phyloP scores from a whole-genome alignment of 495 filamentous ascomycete genomes.

The Aspergillus kassunensis region DNA sequence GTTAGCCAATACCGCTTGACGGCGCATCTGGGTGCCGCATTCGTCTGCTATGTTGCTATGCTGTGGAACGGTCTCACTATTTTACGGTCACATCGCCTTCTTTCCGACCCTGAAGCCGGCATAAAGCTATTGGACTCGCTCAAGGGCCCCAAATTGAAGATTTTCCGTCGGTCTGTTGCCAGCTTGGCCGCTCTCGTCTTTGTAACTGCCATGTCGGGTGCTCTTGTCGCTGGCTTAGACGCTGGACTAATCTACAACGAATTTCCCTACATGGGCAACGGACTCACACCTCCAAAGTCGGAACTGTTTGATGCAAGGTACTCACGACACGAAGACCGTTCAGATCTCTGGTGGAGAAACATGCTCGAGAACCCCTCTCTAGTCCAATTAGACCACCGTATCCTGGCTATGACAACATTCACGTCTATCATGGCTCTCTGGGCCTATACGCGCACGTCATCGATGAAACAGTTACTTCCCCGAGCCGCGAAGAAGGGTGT shows the following conservation, averaged over 20 bases:
- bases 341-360: constrained; percentile 93
- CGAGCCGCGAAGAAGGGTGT: constrained; percentile 63
- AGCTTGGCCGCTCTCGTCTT: constrained; percentile 77
- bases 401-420: constrained; percentile 86
- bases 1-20: constrained; percentile 93
- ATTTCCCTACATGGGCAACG: constrained; percentile 90
- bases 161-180: constrained; percentile 69
- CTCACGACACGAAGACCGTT: constrained; percentile 66
- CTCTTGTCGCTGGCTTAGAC: constrained; percentile 88
- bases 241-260: constrained; percentile 98
- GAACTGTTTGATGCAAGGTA: constrained; percentile 87
- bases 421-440: constrained; percentile 71
- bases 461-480: constrained; percentile 61
- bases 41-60: constrained; percentile 89
- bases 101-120: constrained; percentile 57
- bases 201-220: constrained; percentile 86
- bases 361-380: constrained; percentile 93
- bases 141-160: constrained; percentile 57
- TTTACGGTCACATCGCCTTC: constrained; percentile 65
- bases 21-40: constrained; percentile 84
- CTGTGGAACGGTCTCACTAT: constrained; percentile 86
- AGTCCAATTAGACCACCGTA: constrained; percentile 93
- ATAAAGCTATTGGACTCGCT: constrained; percentile 54
- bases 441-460: constrained; percentile 66
- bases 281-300: constrained; percentile 69